These are phyloP conservation scores for Bromus sterilis DNA, from an alignment of 176 grass and related monocot genomes.

Conservation along the genomic window DNA sequence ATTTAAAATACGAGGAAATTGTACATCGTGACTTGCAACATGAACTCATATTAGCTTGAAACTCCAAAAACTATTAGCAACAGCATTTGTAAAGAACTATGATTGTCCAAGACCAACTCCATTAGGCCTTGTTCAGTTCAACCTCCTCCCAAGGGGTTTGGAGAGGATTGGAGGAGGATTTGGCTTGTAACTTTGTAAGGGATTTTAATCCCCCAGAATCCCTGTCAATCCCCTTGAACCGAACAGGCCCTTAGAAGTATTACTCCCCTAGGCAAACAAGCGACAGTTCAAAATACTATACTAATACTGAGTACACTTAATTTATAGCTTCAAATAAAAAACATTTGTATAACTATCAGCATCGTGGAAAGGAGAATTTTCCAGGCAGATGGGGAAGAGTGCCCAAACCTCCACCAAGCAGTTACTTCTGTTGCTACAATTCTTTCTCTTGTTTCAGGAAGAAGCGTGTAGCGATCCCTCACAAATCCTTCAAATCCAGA, in stretches of 20 bases:
- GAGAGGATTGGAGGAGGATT: too few relatives aligned
- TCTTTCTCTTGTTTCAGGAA: slow-evolving; percentile 89
- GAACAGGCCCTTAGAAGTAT: too few relatives aligned
- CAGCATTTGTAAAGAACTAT: neutral
- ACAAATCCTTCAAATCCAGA: slow-evolving; percentile 96
- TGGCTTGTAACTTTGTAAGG: too few relatives aligned
- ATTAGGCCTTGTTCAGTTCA: too few relatives aligned
- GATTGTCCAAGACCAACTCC: neutral
- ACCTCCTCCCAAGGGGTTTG: too few relatives aligned
- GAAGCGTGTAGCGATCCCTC: slow-evolving; percentile 75
- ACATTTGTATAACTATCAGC: neutral
- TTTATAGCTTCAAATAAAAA: neutral
- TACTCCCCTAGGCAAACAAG: neutral
- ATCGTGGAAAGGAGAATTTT: neutral
- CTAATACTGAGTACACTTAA: neutral
- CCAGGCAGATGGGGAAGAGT: neutral
- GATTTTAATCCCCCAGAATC: too few relatives aligned
- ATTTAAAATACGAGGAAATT: neutral
- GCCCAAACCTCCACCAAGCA: slow-evolving; percentile 71
- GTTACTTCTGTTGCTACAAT: slow-evolving; percentile 93
- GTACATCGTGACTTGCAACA: neutral
- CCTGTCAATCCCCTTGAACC: too few relatives aligned
- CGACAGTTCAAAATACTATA: neutral
- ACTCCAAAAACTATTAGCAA: neutral
- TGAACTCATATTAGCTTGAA: neutral